Evolutionary conservation across 148 eudicot genomes (phyloP).

Genomic region (Amaranthus palmeri): DNA sequence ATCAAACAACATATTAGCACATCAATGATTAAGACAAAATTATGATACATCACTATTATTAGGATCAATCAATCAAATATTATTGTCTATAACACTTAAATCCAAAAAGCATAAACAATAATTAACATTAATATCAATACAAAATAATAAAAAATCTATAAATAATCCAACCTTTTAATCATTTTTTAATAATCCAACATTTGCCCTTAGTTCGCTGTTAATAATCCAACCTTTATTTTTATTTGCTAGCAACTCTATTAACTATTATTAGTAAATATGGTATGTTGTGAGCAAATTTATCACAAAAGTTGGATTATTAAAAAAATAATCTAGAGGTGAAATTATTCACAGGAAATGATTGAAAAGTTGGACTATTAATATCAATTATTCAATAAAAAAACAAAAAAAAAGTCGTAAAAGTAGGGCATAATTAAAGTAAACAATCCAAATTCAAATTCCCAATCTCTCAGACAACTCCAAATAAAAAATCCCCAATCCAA

Average conservation of each 20-base stretch:
- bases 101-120: slow-evolving; percentile 14
- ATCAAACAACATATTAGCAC: neutral
- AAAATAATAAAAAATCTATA: neutral
- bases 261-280: no score
- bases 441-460: neutral
- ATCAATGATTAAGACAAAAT: neutral
- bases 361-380: no score
- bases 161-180: no score
- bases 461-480: neutral
- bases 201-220: no score
- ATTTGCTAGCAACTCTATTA: no score
- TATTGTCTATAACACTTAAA: neutral
- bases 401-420: neutral
- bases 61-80: neutral
- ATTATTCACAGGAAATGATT: no score
- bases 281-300: no score
- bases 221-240: no score
- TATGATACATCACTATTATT: neutral
- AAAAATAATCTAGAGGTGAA: no score
- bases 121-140: neutral
- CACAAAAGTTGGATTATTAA: no score
- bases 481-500: neutral
- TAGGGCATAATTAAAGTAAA: neutral
- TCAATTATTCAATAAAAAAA: neutral
- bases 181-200: no score